Base-by-base conservation (phyloP, 306 rosid genomes). In the Casuarina cunninghamiana region DNA sequence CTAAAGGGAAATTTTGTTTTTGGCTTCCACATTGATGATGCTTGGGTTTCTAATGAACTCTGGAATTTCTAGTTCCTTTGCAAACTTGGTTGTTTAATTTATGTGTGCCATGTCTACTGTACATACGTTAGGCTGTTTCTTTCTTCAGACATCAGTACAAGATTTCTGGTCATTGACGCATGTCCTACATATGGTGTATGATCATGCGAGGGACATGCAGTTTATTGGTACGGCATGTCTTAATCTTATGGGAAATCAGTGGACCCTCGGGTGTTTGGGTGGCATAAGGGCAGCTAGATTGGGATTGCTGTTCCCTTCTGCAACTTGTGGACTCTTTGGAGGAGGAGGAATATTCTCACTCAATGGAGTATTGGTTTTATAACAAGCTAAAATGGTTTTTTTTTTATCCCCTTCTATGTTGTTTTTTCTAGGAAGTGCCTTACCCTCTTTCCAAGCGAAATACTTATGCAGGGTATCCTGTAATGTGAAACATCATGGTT, bases 41-140 rank as follows among this genome's bases (percentile, higher is more conserved):
- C 32, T 48, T 5, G 62, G 50, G 32, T 5, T 63, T 71, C 80
- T 51, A 55, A 49, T 53, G 15, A 35, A 69, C 45, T 76, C 53
- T 80, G 37, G 53, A 73, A 50, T 26, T 78, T n/a, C 65, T 58
- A 58, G 38, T 58, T n/a, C 65, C 65, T 4, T 3, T 21, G 42
- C n/a, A 0, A 17, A 63, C 44, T 2, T 38, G 44, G 71, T 17
- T 67, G 12, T 67, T 41, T 67, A 10, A 17, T 67, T 67, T 67
- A 10, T 42, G 5, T 66, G 49, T 16, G 50, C 71, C 17, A 15
- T 67, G 42, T 67, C 49, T 16, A 3, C 35, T 41, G 21, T 62
- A 62, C 42, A 11, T 13, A 62, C 2, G 35, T 32, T 62, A 5
- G n/a, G 69, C 43, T 62, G 16, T 62, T 11, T 42, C 44, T 62